These are phyloP conservation scores for Oxytropis ochrocephala DNA, from an alignment of 306 rosid genomes.

Conservation along the genomic window DNA sequence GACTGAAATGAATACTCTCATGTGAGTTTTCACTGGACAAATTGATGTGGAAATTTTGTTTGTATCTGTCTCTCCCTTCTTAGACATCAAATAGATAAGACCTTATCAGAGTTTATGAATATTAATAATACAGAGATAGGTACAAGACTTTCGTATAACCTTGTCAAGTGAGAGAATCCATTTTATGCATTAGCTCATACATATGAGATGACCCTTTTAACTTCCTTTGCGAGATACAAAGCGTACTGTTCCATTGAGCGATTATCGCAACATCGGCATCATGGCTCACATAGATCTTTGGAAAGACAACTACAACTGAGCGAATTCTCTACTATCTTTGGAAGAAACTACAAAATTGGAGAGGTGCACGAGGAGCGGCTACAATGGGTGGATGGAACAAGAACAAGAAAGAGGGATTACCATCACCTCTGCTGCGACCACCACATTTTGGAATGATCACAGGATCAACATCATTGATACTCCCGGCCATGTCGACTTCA, in stretches of 20 bases:
- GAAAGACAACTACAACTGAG: conserved; percentile 94
- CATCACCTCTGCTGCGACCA: conserved; percentile 97
- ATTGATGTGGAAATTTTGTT: background rate
- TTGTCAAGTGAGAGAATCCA: background rate
- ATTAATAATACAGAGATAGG: background rate
- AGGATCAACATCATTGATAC: conserved; percentile 94
- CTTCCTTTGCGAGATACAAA: conserved; percentile 38
- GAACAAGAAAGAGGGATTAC: conserved; percentile 98
- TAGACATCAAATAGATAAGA: background rate
- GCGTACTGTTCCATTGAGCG: conserved; percentile 59
- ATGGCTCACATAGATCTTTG: conserved; percentile 99
- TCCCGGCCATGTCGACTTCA: conserved; percentile 96
- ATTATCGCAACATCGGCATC: conserved; percentile 91
- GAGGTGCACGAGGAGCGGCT: conserved; percentile 97
- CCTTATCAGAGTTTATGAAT: background rate
- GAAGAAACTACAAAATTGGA: conserved; percentile 93
- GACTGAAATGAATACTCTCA: background rate
- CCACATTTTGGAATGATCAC: conserved; percentile 92
- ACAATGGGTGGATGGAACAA: conserved; percentile 99
- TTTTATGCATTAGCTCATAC: background rate
- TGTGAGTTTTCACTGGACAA: background rate
- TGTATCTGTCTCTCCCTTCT: background rate
- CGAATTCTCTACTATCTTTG: conserved; percentile 78
- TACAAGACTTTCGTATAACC: background rate
- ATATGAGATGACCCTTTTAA: conserved; percentile 3